Evolutionary conservation across 176 grass and related monocot genomes (phyloP).

Genomic region (Pontederia paniculata): DNA sequence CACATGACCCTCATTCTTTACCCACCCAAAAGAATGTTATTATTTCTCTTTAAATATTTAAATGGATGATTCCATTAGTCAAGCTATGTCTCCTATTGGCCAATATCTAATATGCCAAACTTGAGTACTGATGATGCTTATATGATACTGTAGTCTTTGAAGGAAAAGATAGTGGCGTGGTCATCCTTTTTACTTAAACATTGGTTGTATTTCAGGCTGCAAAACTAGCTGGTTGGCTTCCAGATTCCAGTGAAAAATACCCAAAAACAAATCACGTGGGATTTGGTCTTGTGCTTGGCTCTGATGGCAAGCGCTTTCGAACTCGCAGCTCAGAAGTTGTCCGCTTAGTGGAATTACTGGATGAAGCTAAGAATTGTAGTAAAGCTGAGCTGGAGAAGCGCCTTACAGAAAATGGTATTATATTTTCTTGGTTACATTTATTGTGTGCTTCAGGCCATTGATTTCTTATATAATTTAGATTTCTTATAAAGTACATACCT

Average conservation of each 20-base stretch:
- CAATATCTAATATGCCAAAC: too few species aligned
- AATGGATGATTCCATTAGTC: too few species aligned
- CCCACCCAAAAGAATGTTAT: too few species aligned
- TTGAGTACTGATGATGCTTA: not conserved
- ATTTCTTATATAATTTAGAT: not conserved
- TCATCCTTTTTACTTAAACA: not conserved
- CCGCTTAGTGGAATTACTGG: conserved; percentile 74
- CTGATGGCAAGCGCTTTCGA: conserved; percentile 79
- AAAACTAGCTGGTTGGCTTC: conserved; percentile 67
- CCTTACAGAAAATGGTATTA: conserved; percentile 62
- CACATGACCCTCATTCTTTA: too few species aligned
- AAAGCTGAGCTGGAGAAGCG: conserved; percentile 65
- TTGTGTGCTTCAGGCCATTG: not conserved
- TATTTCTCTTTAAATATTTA: too few species aligned
- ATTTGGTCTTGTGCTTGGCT: conserved; percentile 91
- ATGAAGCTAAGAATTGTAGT: conserved; percentile 77
- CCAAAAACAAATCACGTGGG: conserved; percentile 79
- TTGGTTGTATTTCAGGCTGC: conserved; percentile 45
- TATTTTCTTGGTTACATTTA: not conserved
- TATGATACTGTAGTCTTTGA: too few species aligned
- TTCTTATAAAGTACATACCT: not conserved
- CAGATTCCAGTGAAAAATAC: conserved; percentile 44
- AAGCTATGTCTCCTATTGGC: too few species aligned
- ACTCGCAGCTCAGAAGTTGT: conserved; percentile 84
- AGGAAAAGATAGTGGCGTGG: too few species aligned